Evolutionary conservation across 768 basidiomycete species (phyloP), one percentile per base, ranked within the genome.

Genomic region (Amanita fuliginea): DNA sequence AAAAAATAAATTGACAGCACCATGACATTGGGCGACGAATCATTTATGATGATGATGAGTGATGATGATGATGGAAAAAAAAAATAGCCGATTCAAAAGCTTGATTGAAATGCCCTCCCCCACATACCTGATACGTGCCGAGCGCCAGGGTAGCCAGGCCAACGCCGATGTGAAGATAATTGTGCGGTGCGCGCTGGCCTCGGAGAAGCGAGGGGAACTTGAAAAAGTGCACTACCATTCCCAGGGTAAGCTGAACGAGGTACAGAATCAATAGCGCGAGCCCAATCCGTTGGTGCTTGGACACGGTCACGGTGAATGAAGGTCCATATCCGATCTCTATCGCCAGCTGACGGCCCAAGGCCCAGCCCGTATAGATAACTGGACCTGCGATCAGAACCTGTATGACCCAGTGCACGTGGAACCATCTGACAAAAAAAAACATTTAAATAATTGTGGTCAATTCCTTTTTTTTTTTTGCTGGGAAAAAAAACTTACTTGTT

Each of bases 61-160:
- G 22, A 24, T 5, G 22, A 24, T n/a, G n/a, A n/a, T n/a, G n/a
- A n/a, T n/a, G n/a, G n/a, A n/a, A n/a, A n/a, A n/a, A n/a, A n/a
- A n/a, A n/a, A n/a, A n/a, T n/a, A n/a, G n/a, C n/a, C n/a, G n/a
- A n/a, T n/a, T n/a, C n/a, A n/a, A n/a, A n/a, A n/a, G n/a, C n/a
- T n/a, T n/a, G n/a, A n/a, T n/a, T n/a, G n/a, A n/a, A n/a, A n/a
- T n/a, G n/a, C n/a, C n/a, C n/a, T n/a, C n/a, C n/a, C n/a, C n/a
- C n/a, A n/a, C 56, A 50, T 43, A 74, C 74, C 67, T 77, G 72
- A 51, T 70, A 78, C 26, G 71, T 72, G 2, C 78, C 76, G 19
- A 81, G 61, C 1, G 63, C 72, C 44, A 84, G 66, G 46, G 80
- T 81, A 0, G 64, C 61, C 6, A 81, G 59, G 1, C 81, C 81